Evolutionary conservation across 768 basidiomycete genomes (phyloP).

Genomic region (Cyclocybe cylindracea): DNA sequence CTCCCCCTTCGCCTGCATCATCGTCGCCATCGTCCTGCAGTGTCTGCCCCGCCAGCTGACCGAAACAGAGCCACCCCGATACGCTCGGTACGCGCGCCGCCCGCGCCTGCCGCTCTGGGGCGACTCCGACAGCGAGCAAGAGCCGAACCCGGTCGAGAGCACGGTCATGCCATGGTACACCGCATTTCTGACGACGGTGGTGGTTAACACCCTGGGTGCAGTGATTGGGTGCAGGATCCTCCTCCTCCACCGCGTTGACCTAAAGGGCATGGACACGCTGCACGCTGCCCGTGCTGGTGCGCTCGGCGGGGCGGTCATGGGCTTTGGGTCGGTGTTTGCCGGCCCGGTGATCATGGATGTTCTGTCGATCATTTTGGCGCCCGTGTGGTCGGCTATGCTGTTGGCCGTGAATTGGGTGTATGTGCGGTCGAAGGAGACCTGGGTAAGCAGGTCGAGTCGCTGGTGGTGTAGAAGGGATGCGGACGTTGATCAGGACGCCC

Average conservation of each 20-base stretch:
- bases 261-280: conserved; percentile 7
- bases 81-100: too few species aligned
- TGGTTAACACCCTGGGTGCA: conserved; percentile 5
- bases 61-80: too few species aligned
- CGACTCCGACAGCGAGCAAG: neutral
- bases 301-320: conserved; percentile 11
- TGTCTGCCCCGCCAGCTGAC: neutral
- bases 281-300: conserved; percentile 15
- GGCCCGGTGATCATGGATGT: neutral
- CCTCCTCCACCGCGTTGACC: conserved; percentile 1
- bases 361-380: conserved; percentile 5
- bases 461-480: too few species aligned
- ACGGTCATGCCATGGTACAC: conserved; percentile 1
- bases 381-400: conserved; percentile 7
- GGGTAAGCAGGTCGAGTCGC: neutral
- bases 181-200: neutral
- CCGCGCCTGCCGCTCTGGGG: too few species aligned
- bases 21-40: neutral
- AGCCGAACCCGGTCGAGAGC: neutral
- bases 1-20: neutral
- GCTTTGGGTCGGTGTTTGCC: conserved; percentile 6
- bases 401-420: conserved; percentile 6
- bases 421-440: conserved; percentile 2
- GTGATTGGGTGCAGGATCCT: conserved; percentile 9
- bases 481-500: too few species aligned